phyloP scores from a whole-genome alignment of 1,284 basidiomycete genomes.

The Acaromyces ingoldii region DNA sequence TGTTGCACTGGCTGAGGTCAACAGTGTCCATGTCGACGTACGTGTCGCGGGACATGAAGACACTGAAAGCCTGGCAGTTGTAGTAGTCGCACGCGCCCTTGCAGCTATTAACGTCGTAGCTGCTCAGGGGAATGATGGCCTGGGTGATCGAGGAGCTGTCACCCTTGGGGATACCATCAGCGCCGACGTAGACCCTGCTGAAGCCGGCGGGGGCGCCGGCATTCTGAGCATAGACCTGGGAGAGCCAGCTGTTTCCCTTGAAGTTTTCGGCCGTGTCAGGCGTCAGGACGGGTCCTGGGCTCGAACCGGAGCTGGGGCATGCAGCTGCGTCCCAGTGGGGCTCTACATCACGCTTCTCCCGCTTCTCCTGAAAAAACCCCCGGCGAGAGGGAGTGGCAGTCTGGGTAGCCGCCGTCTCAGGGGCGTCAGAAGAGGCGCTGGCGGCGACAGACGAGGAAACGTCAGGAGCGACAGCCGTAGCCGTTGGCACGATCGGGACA shows the following conservation, averaged over 20 bases:
- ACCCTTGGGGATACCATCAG: not conserved
- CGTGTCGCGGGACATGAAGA: not conserved
- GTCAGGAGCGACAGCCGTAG: not conserved
- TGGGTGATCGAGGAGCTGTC: not conserved
- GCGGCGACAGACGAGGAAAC: not conserved
- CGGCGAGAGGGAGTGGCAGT: not conserved
- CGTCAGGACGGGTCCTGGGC: conserved; percentile 5
- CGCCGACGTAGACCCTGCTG: not conserved
- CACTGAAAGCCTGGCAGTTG: conserved; percentile 2
- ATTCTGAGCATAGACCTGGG: conserved; percentile 5
- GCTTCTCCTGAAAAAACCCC: no score
- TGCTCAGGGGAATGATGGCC: not conserved
- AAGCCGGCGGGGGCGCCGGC: conserved; percentile 8
- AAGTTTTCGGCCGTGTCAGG: conserved; percentile 2
- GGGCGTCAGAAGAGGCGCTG: not conserved
- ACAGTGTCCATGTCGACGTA: not conserved
- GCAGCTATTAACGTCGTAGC: not conserved
- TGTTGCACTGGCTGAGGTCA: conserved; percentile 7
- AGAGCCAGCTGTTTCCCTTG: not conserved
- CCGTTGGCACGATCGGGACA: not conserved
- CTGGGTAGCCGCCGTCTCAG: not conserved
- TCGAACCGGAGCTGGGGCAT: not conserved
- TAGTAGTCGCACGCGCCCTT: not conserved
- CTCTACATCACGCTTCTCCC: not conserved
- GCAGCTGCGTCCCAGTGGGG: not conserved